These are phyloP conservation scores for Globisporangium paddicum DNA, from an alignment of 352 stramenopile species.

Conservation along the genomic window DNA sequence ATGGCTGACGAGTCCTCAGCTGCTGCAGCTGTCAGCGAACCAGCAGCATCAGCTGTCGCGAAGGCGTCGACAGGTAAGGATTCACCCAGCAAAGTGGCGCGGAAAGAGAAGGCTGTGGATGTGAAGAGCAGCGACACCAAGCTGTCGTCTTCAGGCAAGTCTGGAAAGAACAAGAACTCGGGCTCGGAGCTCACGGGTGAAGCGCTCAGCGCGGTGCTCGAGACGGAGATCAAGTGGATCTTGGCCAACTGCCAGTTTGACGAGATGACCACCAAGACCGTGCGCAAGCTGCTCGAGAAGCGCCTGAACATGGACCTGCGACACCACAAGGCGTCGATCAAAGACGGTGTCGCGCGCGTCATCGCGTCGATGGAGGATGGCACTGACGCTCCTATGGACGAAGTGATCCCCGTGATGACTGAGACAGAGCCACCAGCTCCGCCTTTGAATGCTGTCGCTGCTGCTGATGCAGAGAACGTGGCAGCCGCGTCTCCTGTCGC, in stretches of 20 bases:
- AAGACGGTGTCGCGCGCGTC: conserved; percentile 66
- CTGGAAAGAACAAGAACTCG: conserved; percentile 3
- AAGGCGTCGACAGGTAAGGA: background rate
- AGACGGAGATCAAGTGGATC: conserved; percentile 80
- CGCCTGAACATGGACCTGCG: conserved; percentile 66
- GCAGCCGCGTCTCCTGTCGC: background rate
- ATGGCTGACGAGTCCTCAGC: background rate
- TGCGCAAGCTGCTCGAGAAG: conserved; percentile 69
- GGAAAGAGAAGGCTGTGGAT: conserved; percentile 29
- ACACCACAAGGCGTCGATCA: conserved; percentile 71
- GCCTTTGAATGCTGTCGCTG: background rate
- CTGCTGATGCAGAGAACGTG: background rate
- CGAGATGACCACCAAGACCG: conserved; percentile 80
- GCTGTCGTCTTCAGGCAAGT: background rate
- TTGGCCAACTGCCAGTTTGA: conserved; percentile 73
- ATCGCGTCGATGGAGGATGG: conserved; percentile 75
- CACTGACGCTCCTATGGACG: conserved; percentile 8
- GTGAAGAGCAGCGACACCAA: conserved; percentile 26
- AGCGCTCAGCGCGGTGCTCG: conserved; percentile 46
- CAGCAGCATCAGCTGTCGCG: background rate
- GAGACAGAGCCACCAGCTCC: background rate
- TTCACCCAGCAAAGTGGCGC: conserved; percentile 34
- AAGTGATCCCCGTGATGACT: conserved; percentile 10
- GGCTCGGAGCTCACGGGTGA: conserved; percentile 27
- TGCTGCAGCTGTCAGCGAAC: background rate